A percentile compares a stretch with the other conserved stretches of the same genome.
Evolutionary conservation across 2,329 filamentous ascomycete species (phyloP).

Genomic region (Fusarium sp.): DNA sequence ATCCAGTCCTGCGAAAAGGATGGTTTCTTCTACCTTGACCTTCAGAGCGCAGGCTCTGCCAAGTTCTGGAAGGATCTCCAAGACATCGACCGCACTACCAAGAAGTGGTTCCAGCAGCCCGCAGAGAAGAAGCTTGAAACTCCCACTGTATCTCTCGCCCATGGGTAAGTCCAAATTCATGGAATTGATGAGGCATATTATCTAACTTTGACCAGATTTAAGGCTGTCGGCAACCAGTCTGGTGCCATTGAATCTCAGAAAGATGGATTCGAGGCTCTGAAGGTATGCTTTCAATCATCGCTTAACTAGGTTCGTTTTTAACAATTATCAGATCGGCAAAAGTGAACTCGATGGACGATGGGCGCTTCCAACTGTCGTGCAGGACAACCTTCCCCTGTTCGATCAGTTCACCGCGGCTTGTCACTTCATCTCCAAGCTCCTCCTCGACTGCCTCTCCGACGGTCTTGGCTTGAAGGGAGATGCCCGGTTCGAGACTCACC

Average conservation of each 20-base stretch:
- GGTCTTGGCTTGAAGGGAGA: not conserved
- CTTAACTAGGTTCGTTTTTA: not conserved
- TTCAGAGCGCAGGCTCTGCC: not conserved
- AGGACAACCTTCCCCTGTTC: slow-evolving; percentile 4
- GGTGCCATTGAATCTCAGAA: not conserved
- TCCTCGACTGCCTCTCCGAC: slow-evolving; percentile 14
- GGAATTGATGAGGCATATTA: fast-evolving
- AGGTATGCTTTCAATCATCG: not conserved
- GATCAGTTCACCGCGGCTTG: slow-evolving; percentile 8
- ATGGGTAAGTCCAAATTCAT: not conserved
- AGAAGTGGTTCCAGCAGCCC: slow-evolving; percentile 10
- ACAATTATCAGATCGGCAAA: not conserved
- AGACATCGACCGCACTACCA: not conserved
- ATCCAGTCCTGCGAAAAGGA: slow-evolving; percentile 9
- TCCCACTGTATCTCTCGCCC: slow-evolving; percentile 19
- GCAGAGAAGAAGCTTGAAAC: slow-evolving; percentile 12
- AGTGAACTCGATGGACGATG: slow-evolving; percentile 6
- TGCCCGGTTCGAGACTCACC: not conserved
- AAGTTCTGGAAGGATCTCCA: slow-evolving; percentile 12
- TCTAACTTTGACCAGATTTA: not conserved
- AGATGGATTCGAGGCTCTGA: slow-evolving; percentile 17
- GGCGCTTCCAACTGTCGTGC: slow-evolving; percentile 8
- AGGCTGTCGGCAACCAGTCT: slow-evolving; percentile 17
- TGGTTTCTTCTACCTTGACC: slow-evolving; percentile 24
- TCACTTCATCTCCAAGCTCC: slow-evolving; percentile 14